These are phyloP conservation scores for Tricholoma terreum DNA, from an alignment of 768 basidiomycete species.

Conservation along the genomic window DNA sequence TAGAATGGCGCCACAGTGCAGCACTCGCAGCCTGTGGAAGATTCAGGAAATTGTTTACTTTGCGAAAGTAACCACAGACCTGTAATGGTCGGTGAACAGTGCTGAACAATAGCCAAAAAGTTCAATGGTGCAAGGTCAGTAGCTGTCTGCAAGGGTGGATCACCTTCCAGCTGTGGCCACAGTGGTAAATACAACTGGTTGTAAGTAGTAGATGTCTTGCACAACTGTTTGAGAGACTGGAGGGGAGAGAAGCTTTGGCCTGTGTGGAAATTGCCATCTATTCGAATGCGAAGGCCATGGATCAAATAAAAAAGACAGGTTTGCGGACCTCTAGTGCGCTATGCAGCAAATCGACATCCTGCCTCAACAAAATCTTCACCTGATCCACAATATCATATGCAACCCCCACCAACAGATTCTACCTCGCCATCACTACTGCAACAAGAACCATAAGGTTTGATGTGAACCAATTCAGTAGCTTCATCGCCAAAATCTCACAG, in stretches of 20 bases:
- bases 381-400: constrained; percentile 61
- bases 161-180: constrained; percentile 54
- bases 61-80: constrained; percentile 34
- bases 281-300: not conserved
- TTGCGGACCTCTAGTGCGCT: constrained; percentile 80
- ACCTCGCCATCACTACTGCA: constrained; percentile 75
- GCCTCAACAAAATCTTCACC: constrained; percentile 53
- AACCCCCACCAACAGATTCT: constrained; percentile 84
- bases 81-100: constrained; percentile 82
- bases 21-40: constrained; percentile 64
- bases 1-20: constrained; percentile 71
- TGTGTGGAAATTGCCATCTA: constrained; percentile 88
- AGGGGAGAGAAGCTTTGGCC: constrained; percentile 78
- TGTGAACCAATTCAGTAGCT: constrained; percentile 74
- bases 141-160: constrained; percentile 86
- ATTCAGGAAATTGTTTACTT: constrained; percentile 1
- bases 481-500: constrained; percentile 90
- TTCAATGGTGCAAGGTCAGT: constrained; percentile 74
- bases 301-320: not conserved
- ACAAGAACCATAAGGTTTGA: constrained; percentile 75
- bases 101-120: constrained; percentile 64
- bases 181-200: constrained; percentile 75
- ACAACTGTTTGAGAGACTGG: constrained; percentile 86
- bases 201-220: constrained; percentile 79
- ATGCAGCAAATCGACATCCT: constrained; percentile 62